phyloP scores from a whole-genome alignment of 108 stramenopile genomes.

The Aurantiochytrium sp. region DNA sequence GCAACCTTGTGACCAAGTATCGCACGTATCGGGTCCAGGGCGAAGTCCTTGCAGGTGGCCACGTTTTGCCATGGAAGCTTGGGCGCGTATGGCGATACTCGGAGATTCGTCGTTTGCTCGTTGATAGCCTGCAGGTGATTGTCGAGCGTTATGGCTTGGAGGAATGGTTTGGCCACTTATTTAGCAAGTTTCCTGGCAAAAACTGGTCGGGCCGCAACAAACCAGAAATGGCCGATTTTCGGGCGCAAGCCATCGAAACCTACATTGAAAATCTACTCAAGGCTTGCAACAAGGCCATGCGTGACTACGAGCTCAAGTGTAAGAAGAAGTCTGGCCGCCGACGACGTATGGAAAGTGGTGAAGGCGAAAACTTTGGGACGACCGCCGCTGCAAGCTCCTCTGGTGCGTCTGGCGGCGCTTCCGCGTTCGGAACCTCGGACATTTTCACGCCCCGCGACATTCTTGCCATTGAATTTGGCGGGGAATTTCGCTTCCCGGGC shows the following conservation, averaged over 20 bases:
- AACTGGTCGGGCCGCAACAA: neutral
- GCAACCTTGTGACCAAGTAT: neutral
- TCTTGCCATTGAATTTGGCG: neutral
- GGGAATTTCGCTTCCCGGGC: neutral
- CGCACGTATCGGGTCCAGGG: neutral
- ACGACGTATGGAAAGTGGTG: neutral
- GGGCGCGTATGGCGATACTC: neutral
- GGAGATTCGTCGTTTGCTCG: neutral
- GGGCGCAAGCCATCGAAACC: neutral
- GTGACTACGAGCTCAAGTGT: neutral
- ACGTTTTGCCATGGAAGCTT: neutral
- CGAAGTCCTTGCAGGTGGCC: neutral
- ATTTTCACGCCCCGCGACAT: neutral
- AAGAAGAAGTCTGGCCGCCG: neutral
- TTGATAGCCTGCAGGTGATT: neutral
- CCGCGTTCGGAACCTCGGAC: neutral
- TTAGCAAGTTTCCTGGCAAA: neutral
- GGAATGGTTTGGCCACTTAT: neutral
- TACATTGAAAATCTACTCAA: neutral
- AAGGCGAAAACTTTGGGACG: neutral
- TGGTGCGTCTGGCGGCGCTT: neutral
- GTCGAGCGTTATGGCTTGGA: neutral
- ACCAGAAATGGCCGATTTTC: neutral
- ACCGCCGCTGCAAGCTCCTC: neutral
- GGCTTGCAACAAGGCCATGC: neutral